Percentiles rank a stretch among this genome's conserved stretches.
phyloP scores from a whole-genome alignment of 345 rosid genomes.

The Cardamine chenopodiifolia region DNA sequence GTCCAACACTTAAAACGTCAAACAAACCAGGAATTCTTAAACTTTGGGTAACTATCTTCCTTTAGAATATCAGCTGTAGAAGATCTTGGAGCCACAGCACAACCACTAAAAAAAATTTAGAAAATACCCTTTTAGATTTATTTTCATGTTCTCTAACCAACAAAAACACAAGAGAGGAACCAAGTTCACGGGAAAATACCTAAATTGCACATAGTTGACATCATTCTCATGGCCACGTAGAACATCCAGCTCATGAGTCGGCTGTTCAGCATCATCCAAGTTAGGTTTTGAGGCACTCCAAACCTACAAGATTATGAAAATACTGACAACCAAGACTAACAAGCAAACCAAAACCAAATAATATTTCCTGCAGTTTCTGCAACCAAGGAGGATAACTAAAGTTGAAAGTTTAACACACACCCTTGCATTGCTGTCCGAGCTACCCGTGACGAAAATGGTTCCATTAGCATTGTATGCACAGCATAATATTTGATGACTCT shows the following conservation, averaged over 20 bases:
- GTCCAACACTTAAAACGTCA: conserved; percentile 11
- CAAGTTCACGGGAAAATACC: conserved; percentile 51
- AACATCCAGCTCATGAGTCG: conserved; percentile 89
- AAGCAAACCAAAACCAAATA: conserved; percentile 22
- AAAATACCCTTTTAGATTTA: conserved; percentile 5
- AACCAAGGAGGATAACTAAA: conserved; percentile 36
- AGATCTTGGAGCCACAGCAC: conserved; percentile 81
- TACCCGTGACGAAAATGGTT: conserved; percentile 97
- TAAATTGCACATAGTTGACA: conserved; percentile 96
- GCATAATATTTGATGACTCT: conserved; percentile 80
- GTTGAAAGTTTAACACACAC: conserved; percentile 54
- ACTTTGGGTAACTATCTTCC: conserved; percentile 89
- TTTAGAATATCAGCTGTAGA: conserved; percentile 66
- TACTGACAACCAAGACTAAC: conserved; percentile 25
- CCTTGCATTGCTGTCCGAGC: conserved; percentile 97
- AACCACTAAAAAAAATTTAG: conserved; percentile 71
- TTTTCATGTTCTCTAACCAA: conserved; percentile 14
- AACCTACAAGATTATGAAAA: conserved; percentile 65
- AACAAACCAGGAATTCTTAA: conserved; percentile 86
- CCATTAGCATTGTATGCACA: conserved; percentile 97
- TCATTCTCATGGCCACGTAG: conserved; percentile 96
- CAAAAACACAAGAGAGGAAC: conserved; percentile 28
- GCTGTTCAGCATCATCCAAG: conserved; percentile 65
- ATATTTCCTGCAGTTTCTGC: conserved; percentile 28
- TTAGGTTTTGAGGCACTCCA: conserved; percentile 87